Evolutionary conservation across 176 grass and related monocot species (phyloP), one percentile per base, ranked within the genome.

Genomic region (Cenchrus fungigraminus): DNA sequence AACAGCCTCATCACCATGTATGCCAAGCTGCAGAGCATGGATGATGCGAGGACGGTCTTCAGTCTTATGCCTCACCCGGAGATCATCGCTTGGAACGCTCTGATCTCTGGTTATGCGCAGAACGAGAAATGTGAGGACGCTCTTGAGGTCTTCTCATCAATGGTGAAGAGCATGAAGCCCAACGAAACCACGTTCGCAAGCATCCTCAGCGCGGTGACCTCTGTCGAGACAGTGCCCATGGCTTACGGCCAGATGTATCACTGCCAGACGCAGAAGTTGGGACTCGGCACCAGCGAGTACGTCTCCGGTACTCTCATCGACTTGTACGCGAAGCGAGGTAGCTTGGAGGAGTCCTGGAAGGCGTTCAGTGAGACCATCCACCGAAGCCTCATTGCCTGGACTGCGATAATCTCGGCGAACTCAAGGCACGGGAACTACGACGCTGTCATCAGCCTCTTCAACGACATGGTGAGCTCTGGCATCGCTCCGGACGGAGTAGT

Each of bases 1-100:
- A 95, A 94, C 85, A 92, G 93, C 82, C 93, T 98, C 25, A 90
- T 95, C 66, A 98, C 96, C 57, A 95, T 98, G 96, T 94, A 98
- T 20, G 85, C 91, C 3, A 94, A 85, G 87, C 77, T 92, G 69
- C 73, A 64, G 15, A 81, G 54, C 76, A 89, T 86, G 84, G 88
- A 64, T 37, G 81, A 94, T 12, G 82, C 96, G 31, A 86, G 77
- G 77, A 86, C 56, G 79, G 80, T 95, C 34, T 95, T 98, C 50
- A 49, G 85, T 6, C 64, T 76, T 8, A 91, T 89, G 87, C 72
- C 62, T 43, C 73, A 47, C 9, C 78, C 53, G 53, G 86, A 92
- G 80, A 92, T 90, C 51, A 84, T 98, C 73, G 85, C 96, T 20
- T 98, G 96, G 96, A 95, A 95, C 29, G 89, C 93, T 8, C 78